Evolutionary conservation across 805 yeast genomes (phyloP), one percentile per base, ranked within the genome.

Genomic region (Yarrowia phangngaensis): DNA sequence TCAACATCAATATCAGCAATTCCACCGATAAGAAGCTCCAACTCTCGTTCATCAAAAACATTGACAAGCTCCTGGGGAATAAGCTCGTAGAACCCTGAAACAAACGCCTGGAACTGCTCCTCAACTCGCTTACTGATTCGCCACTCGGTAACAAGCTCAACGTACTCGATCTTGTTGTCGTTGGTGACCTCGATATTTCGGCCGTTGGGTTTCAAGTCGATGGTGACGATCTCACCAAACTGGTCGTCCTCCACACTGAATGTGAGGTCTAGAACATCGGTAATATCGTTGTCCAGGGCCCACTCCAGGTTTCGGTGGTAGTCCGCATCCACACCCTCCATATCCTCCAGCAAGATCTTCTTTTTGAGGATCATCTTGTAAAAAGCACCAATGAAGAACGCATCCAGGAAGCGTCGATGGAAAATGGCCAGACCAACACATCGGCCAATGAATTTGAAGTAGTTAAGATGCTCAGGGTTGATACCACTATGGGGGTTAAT

Each of bases 241-340:
- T 88, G 80, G 66, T 92, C 97, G 64, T 89, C 97, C 56, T 76
- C 81, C 9, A 75, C 74, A 59, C 88, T 78, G 70, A 92, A 92
- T 0, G 97, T 86, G 62, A 87, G 75, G 58, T 86, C 96, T 54
- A 92, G 72, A 24, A 90, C 72, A 53, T 80, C 90, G 23, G 92
- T 84, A 60, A 92, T 90, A 64, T 88, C 95, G 64, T 92, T 90
- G 60, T 92, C 97, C 54, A 88, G 71, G 66, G 88, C 86, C 98
- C 98, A 92, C 61, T 86, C 85, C 67, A 92, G 73, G 17, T 95
- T 90, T 62, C 92, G 80, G 70, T 87, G 87, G 70, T 90, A 88
- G 63, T 92, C 97, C 17, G 95, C 90, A 68, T 92, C 99, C 53
- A 94, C 97, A 68, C 97, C 95, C 68, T 92, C 98, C 94, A 92